These are phyloP conservation scores for Aspergillus tamarii DNA, from an alignment of 2,329 filamentous ascomycete species.

Conservation along the genomic window DNA sequence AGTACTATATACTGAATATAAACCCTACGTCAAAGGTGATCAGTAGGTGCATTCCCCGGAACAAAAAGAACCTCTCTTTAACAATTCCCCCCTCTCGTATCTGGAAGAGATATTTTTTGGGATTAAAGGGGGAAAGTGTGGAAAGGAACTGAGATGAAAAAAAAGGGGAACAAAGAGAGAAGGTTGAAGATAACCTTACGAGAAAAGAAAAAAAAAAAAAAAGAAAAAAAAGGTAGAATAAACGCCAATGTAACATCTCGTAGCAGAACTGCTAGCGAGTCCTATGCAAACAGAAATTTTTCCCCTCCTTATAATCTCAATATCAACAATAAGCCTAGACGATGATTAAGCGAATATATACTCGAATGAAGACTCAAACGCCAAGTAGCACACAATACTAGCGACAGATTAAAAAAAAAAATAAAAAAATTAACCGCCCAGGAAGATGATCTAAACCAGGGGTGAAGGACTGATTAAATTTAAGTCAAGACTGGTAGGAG, in stretches of 20 bases:
- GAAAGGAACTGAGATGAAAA: neutral
- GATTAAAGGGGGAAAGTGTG: neutral
- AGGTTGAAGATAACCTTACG: constrained; percentile 1
- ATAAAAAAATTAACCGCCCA: neutral
- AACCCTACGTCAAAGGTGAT: neutral
- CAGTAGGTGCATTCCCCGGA: neutral
- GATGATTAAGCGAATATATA: neutral
- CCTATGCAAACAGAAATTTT: constrained; percentile 1
- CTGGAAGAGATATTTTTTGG: neutral
- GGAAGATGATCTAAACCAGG: constrained; percentile 8
- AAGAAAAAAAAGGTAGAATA: neutral
- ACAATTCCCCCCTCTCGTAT: neutral
- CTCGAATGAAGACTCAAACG: neutral
- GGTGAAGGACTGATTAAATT: neutral
- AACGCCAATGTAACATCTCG: constrained; percentile 3
- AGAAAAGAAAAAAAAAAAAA: neutral
- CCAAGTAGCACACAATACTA: neutral
- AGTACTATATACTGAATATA: neutral
- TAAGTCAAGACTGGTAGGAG: neutral
- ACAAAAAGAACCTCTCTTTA: neutral
- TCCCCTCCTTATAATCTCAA: neutral
- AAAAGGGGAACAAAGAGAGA: neutral
- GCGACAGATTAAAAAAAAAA: neutral
- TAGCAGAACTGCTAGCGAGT: neutral
- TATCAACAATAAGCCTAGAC: neutral